A percentile compares a stretch with the other conserved stretches of the same genome.
Conservation (phyloP, 2,329 filamentous ascomycete species). For the Trichoderma citrinoviride region DNA sequence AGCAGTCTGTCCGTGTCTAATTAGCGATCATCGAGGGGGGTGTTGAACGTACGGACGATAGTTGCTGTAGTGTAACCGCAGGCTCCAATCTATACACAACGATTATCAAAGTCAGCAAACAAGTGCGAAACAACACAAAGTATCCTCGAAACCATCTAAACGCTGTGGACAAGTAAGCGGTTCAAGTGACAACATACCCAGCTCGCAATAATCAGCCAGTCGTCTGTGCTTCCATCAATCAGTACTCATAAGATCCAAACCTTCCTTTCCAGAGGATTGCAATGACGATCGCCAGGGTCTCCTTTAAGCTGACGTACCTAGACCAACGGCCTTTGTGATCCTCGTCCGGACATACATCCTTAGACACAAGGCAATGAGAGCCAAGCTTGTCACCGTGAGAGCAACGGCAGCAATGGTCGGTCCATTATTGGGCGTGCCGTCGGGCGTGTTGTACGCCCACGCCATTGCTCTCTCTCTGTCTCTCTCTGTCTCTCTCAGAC, state of each 20-base stretch:
- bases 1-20: not conserved
- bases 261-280: not conserved
- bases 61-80: constrained; percentile 38
- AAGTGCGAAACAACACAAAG: not conserved
- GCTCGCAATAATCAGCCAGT: constrained; percentile 25
- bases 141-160: not conserved
- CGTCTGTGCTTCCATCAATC: constrained; percentile 20
- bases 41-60: constrained; percentile 36
- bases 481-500: not conserved
- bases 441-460: constrained; percentile 39
- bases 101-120: not conserved
- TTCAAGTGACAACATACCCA: constrained; percentile 29
- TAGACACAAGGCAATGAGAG: constrained; percentile 34
- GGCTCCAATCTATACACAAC: constrained; percentile 29
- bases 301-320: constrained; percentile 5
- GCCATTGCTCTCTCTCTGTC: constrained; percentile 28
- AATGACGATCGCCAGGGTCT: not conserved
- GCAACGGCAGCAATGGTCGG: constrained; percentile 34
- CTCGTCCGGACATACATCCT: constrained; percentile 36
- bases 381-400: constrained; percentile 31
- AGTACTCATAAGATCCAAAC: not conserved
- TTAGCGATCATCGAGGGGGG: not conserved
- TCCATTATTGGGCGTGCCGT: constrained; percentile 35
- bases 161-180: not conserved
- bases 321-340: constrained; percentile 37